Conservation (phyloP, 1,139 yeast species). For the Blastobotrys raffinosifermentans region DNA sequence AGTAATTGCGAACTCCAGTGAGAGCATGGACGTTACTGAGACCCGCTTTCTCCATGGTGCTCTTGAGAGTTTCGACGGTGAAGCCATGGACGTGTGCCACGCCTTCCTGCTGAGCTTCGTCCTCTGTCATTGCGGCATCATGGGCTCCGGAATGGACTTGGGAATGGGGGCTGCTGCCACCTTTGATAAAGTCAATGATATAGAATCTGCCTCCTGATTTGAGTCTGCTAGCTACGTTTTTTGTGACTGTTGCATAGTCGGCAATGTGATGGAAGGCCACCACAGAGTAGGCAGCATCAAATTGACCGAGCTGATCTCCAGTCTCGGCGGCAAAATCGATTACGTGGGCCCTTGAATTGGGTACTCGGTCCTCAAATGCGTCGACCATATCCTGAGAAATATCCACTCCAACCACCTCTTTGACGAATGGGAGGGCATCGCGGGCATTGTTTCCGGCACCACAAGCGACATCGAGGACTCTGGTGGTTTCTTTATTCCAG, state of each 20-base stretch:
- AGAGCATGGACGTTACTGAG: too few relatives aligned
- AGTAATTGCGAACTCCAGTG: too few relatives aligned
- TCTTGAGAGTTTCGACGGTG: constrained; percentile 17
- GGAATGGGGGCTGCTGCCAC: constrained; percentile 11
- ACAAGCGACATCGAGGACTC: constrained; percentile 30
- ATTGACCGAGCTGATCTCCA: constrained; percentile 23
- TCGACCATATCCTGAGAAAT: constrained; percentile 26
- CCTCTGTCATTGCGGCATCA: neutral
- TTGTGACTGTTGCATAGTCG: constrained; percentile 21
- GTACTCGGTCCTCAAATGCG: constrained; percentile 21
- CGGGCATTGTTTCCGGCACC: constrained; percentile 28
- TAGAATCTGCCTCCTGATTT: constrained; percentile 23
- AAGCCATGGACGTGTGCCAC: constrained; percentile 17
- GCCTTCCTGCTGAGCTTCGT: constrained; percentile 6
- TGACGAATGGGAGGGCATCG: constrained; percentile 23
- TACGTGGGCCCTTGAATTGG: constrained; percentile 2
- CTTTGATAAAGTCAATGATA: constrained; percentile 22
- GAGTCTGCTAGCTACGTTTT: constrained; percentile 16
- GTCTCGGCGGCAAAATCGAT: neutral
- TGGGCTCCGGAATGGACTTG: neutral
- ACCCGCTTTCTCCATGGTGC: too few relatives aligned
- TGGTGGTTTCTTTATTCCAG: constrained; percentile 21
- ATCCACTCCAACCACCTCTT: constrained; percentile 27
- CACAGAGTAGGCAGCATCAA: constrained; percentile 27
- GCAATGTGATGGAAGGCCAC: constrained; percentile 29